Percentiles rank a stretch among this genome's conserved stretches.
Evolutionary conservation across 2,329 filamentous ascomycete species (phyloP).

Genomic region (Penicillium brasilianum): DNA sequence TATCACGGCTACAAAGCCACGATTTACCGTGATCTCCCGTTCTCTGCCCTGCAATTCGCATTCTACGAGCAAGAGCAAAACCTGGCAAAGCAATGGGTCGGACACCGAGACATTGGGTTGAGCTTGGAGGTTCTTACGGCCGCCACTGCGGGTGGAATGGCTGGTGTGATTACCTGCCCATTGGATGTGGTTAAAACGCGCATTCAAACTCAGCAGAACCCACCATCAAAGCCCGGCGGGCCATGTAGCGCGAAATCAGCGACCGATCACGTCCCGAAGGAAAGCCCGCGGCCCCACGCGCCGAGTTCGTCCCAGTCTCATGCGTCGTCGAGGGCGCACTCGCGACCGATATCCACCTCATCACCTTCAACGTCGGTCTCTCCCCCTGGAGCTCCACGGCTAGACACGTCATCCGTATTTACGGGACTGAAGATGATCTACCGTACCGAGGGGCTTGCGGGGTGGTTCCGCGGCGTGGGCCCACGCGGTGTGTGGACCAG

Average conservation of each 20-base stretch:
- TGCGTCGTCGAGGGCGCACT: constrained; percentile 55
- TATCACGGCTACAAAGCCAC: constrained; percentile 99
- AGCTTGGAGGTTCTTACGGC: constrained; percentile 87
- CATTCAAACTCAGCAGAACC: constrained; percentile 86
- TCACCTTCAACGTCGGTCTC: constrained; percentile 83
- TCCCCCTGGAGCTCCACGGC: constrained; percentile 74
- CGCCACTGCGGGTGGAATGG: constrained; percentile 86
- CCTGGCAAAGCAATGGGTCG: constrained; percentile 78
- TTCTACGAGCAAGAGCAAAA: constrained; percentile 95
- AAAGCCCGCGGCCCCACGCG: constrained; percentile 36
- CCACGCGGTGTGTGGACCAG: constrained; percentile 96
- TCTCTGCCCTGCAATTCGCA: constrained; percentile 94
- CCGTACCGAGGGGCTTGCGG: constrained; percentile 81
- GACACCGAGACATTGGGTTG: constrained; percentile 82
- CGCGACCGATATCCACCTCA: constrained; percentile 83
- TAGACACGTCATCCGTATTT: constrained; percentile 88
- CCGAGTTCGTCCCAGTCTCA: constrained; percentile 28
- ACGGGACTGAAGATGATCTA: constrained; percentile 88
- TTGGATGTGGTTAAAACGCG: constrained; percentile 97
- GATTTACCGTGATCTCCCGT: constrained; percentile 89
- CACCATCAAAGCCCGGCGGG: constrained; percentile 40
- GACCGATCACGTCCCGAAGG: constrained; percentile 35
- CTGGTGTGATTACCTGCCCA: constrained; percentile 91
- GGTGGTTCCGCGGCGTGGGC: constrained; percentile 94
- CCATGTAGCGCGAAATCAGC: constrained; percentile 36